Conservation (phyloP, 78 protist genomes). For the Dictyostelium intermedium region DNA sequence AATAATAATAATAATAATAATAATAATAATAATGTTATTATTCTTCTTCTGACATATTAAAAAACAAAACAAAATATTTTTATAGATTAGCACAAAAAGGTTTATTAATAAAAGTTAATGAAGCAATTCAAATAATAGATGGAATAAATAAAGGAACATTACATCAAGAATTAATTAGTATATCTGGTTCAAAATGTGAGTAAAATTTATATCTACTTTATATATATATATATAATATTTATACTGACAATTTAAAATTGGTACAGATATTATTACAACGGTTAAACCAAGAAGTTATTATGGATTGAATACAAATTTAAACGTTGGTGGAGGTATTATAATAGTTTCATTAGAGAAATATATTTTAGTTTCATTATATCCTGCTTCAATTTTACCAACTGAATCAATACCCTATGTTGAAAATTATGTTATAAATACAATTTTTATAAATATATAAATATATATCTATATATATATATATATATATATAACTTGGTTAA, state of each 20-base stretch:
- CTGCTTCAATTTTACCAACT: conserved; percentile 23
- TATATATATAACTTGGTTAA: too few species aligned
- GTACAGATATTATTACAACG: conserved; percentile 54
- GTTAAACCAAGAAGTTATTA: conserved; percentile 55
- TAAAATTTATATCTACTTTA: not conserved
- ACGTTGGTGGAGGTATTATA: conserved; percentile 65
- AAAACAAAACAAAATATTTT: too few species aligned
- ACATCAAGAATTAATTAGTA: conserved; percentile 45
- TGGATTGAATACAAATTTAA: conserved; percentile 61
- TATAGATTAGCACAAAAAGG: conserved; percentile 59
- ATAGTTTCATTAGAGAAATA: conserved; percentile 27
- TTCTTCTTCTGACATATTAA: too few species aligned
- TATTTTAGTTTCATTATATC: conserved; percentile 59
- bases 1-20: not conserved
- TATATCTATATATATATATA: too few species aligned
- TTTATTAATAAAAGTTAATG: conserved; percentile 49
- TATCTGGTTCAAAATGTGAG: conserved; percentile 63
- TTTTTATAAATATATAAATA: not conserved
- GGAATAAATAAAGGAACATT: conserved; percentile 26
- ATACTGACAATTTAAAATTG: not conserved
- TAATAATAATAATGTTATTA: not conserved
- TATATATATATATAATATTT: not conserved
- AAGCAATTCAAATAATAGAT: conserved; percentile 42
- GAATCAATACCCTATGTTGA: conserved; percentile 55
- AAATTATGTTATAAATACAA: conserved; percentile 44